Base-by-base conservation (phyloP, 139 green algal species). In the Chlorella sp. region DNA sequence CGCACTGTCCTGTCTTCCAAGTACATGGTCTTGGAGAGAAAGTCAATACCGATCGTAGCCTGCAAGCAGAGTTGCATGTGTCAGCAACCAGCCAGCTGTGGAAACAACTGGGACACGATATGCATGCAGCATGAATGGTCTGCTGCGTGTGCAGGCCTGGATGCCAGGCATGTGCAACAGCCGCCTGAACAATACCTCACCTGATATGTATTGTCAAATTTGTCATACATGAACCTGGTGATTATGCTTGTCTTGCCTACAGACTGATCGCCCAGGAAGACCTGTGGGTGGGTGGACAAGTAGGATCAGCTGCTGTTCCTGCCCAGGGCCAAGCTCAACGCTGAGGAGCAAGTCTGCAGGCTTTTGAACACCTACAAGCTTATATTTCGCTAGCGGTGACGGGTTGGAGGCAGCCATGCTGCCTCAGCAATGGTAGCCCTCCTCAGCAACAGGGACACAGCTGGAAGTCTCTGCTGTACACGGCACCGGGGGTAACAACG, bases 221-320 rank as follows among this genome's bases (percentile, higher is more conserved):
- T 99, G 80, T 99, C 95, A 82, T 99, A 99, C 95, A 99, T 99
- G 78, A 99, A 99, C 1, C 95, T 80, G 0, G 94, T 98, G 74
- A 99, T 99, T 72, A 99, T 98, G 71, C 83, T 93, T 33, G 95
- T 99, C 75, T 99, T 99, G 4, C 92, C 93, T 1, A 96, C 93
- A 14, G 80, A 90, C 81, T 97, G 92, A 74, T 97, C 93, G 0
- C 91, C 93, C 5, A 97, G 72, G 73, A 97, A 97, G 0, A 97
- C 90, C 90, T 95, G 79, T 67, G 51, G n/a, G n/a, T n/a, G n/a
- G n/a, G n/a, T 1, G 31, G 17, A 26, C 31, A 59, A 72, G 70
- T 10, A 49, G 49, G 23, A 29, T 29, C 62, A 55, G 3, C 31
- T 14, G 59, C 20, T 31, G 14, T 24, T 32, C 51, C 27, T 24